Evolutionary conservation across 805 yeast species (phyloP), one percentile per base, ranked within the genome.

Genomic region (Yarrowia sp.): DNA sequence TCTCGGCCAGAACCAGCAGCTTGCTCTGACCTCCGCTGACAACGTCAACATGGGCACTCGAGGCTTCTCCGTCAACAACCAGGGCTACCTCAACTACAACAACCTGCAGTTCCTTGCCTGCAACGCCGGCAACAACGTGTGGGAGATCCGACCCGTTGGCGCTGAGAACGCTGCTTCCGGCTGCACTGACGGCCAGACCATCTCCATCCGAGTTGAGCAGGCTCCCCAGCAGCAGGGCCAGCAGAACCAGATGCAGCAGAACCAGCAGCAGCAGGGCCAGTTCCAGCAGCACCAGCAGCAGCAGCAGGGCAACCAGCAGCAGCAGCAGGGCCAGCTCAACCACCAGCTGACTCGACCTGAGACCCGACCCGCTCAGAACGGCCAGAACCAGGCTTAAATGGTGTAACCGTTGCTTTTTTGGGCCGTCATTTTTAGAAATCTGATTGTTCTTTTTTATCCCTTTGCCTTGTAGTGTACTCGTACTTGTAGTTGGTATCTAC

Each of bases 11-110:
- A 48, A 33, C 55, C 55, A 33, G 39, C 39, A 48, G 39, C 55
- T 48, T 17, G 55, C 55, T 48, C 55, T 48, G 41, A 33, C 96
- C 78, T 93, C 95, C 72, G 79, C 82, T 51, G 98, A 90, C 98
- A 98, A 95, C 79, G 91, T 92, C 75, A 95, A 87, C 72, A 93
- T 84, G 58, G 99, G 99, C 99, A 98, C 95, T 86, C 86, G 84
- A 66, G 82, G 85, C 36, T 58, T 48, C 15, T 61, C 66, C 11
- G 48, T 68, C 68, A 32, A 51, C 31, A 18, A 22, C 43, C 62
- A 43, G 57, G 50, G 66, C 28, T 32, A 42, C 48, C 47, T 43
- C 47, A 43, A 41, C 63, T 48, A 33, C 65, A 57, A 42, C 55
- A 28, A 17, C 65, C 33, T 15, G 43, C 38, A 39, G 39, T 33